Base-by-base conservation (phyloP, 2,329 filamentous ascomycete species). In the Exophiala bonariae region DNA sequence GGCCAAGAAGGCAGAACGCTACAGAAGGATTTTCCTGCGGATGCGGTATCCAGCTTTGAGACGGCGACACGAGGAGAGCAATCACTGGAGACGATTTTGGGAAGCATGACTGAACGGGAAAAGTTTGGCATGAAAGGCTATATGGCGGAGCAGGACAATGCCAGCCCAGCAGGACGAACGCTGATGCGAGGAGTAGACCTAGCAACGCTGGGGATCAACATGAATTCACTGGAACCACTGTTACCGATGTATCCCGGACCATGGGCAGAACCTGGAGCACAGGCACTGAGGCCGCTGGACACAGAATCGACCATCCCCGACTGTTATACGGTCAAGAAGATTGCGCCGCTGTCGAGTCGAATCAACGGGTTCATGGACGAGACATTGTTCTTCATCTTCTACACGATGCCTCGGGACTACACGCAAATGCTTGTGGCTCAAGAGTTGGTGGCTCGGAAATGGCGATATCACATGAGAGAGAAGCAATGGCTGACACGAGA, bases 301-400 rank as follows among this genome's bases (percentile, higher is more conserved):
- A 80, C 82, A 16, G 81, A 85, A 52, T 86, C 82, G 63, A 75
- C 72, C 8, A 68, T 86, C 8, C 83, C 83, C 3, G 69, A 73
- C 31, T 84, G 82, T 49, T 86, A 86, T 62, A 81, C 74, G 9
- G 83, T 86, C 8, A 78, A 76, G 46, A 86, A 86, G 58, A 81
- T 86, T 9, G 82, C 83, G 41, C 75, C 79, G 6, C 68, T 85
- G 16, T 74, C 79, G 44, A 71, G 73, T 38, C 79, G 81, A 49
- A 78, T 83, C 55, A 67, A 72, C 3, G 77, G 76, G 44, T 83
- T 83, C 63, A 77, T 73, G 33, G 75, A 81, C 54, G 83, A 86
- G 62, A 86, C 83, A 0, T 70, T 86, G 3, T 83, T 86, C 62
- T 82, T 81, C 61, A 83, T 86, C 50, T 86, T 86, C 72, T 86